These are phyloP conservation scores for Diplodia mutila DNA, from an alignment of 2,329 filamentous ascomycete species.

Conservation along the genomic window DNA sequence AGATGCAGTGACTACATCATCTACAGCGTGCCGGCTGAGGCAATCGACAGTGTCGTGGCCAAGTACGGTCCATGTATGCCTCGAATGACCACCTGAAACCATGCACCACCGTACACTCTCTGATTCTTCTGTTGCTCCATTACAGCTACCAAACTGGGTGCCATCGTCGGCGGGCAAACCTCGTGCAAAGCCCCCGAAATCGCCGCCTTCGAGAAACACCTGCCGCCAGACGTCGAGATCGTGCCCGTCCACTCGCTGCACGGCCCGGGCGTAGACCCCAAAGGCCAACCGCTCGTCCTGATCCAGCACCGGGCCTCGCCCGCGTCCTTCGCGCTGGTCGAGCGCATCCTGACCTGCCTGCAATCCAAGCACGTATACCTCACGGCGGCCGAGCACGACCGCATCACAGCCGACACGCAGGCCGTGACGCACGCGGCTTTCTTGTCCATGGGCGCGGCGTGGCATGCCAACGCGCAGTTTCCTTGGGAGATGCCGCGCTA, in stretches of 20 bases:
- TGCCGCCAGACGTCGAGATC: slow-evolving; percentile 88
- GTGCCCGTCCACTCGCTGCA: slow-evolving; percentile 96
- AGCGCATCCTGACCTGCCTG: slow-evolving; percentile 80
- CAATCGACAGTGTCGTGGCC: slow-evolving; percentile 84
- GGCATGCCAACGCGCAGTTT: slow-evolving; percentile 93
- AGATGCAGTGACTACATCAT: slow-evolving; percentile 97
- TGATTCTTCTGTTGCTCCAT: background rate
- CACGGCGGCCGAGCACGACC: slow-evolving; percentile 84
- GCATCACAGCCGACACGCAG: slow-evolving; percentile 97
- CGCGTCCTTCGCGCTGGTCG: slow-evolving; percentile 75
- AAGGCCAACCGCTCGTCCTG: slow-evolving; percentile 85
- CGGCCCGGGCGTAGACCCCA: slow-evolving; percentile 85
- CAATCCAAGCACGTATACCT: slow-evolving; percentile 86
- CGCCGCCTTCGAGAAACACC: slow-evolving; percentile 84
- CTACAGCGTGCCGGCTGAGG: slow-evolving; percentile 95
- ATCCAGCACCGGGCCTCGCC: slow-evolving; percentile 90
- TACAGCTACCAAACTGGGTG: slow-evolving; percentile 87
- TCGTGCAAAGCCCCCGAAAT: slow-evolving; percentile 98
- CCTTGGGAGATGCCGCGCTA: slow-evolving; percentile 97
- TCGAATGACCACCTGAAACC: slow-evolving; percentile 28
- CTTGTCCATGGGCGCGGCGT: slow-evolving; percentile 93
- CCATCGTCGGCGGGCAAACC: slow-evolving; percentile 95
- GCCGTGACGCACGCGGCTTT: slow-evolving; percentile 98
- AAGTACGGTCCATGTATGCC: slow-evolving; percentile 88
- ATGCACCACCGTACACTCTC: slow-evolving; percentile 17